Percentiles rank a stretch among this genome's conserved stretches.
These are phyloP conservation scores for Hibiscus tridactylites DNA, from an alignment of 345 rosid species.

Conservation along the genomic window DNA sequence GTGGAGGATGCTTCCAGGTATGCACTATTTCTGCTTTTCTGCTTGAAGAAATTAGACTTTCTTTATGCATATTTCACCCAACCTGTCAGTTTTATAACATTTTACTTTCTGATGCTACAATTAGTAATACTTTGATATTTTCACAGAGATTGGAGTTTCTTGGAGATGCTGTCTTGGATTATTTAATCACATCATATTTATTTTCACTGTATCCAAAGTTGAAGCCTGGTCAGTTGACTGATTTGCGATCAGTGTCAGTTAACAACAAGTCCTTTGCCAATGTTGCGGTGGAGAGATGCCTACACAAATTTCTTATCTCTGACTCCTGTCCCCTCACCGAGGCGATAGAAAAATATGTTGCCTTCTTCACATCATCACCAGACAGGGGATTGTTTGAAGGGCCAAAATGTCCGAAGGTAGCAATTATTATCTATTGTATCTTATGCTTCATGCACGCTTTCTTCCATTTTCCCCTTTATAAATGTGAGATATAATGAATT, in stretches of 20 bases:
- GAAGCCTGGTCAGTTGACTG: slow-evolving; percentile 92
- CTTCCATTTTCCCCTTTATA: background rate
- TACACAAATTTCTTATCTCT: slow-evolving; percentile 48
- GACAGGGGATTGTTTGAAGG: slow-evolving; percentile 38
- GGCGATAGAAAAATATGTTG: slow-evolving; percentile 47
- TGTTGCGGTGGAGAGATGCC: slow-evolving; percentile 54
- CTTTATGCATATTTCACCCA: slow-evolving; percentile 4
- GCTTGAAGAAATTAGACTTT: background rate
- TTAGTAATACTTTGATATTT: slow-evolving; percentile 15
- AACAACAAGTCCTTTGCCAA: slow-evolving; percentile 75
- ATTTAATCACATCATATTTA: slow-evolving; percentile 76
- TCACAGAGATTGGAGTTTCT: slow-evolving; percentile 92
- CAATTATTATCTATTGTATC: background rate
- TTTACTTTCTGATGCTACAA: slow-evolving; percentile 11
- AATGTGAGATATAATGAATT: background rate
- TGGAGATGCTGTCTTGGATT: slow-evolving; percentile 95
- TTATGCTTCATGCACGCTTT: background rate
- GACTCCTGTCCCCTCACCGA: slow-evolving; percentile 50
- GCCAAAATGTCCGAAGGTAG: slow-evolving; percentile 84
- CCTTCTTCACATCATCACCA: slow-evolving; percentile 32
- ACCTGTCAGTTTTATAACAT: background rate
- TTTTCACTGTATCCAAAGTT: slow-evolving; percentile 70
- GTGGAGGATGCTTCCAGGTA: slow-evolving; percentile 98
- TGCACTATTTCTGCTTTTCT: slow-evolving; percentile 5
- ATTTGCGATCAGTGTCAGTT: slow-evolving; percentile 70